Percentiles rank a stretch among this genome's conserved stretches.
phyloP scores from a whole-genome alignment of 2,329 filamentous ascomycete genomes.

The Penicillium sp. region DNA sequence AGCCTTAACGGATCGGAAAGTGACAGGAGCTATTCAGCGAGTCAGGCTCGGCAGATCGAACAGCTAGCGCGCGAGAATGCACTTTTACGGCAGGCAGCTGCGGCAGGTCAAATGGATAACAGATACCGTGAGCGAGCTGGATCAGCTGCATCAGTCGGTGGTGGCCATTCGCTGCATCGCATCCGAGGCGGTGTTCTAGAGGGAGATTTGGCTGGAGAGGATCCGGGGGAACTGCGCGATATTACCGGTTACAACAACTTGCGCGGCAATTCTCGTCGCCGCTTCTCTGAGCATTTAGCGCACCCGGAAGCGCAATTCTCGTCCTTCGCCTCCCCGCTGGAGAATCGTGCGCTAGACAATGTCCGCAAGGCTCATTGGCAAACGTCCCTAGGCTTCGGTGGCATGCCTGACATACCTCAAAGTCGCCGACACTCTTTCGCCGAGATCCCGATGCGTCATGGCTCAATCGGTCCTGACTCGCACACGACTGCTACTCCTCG shows the following conservation, averaged over 20 bases:
- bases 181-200: conserved; percentile 44
- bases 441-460: conserved; percentile 49
- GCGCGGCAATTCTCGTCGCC: conserved; percentile 37
- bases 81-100: conserved; percentile 45
- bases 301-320: conserved; percentile 43
- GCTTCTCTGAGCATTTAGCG: conserved; percentile 45
- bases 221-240: conserved; percentile 43
- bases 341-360: conserved; percentile 46
- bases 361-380: conserved; percentile 51
- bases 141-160: conserved; percentile 39
- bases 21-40: conserved; percentile 36
- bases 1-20: conserved; percentile 40
- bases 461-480: conserved; percentile 37
- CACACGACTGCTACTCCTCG: conserved; percentile 26
- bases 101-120: conserved; percentile 40
- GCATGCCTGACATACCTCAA: conserved; percentile 46
- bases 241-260: conserved; percentile 41
- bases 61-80: conserved; percentile 49
- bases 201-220: conserved; percentile 46
- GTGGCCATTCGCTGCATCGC: conserved; percentile 36
- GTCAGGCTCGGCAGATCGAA: conserved; percentile 46
- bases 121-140: conserved; percentile 41
- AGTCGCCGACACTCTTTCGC: conserved; percentile 53
- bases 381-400: conserved; percentile 49
- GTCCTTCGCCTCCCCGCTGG: conserved; percentile 33